Evolutionary conservation across 208 protist genomes (phyloP), one percentile per base, ranked within the genome.

Genomic region (Histomonas meleagridis): DNA sequence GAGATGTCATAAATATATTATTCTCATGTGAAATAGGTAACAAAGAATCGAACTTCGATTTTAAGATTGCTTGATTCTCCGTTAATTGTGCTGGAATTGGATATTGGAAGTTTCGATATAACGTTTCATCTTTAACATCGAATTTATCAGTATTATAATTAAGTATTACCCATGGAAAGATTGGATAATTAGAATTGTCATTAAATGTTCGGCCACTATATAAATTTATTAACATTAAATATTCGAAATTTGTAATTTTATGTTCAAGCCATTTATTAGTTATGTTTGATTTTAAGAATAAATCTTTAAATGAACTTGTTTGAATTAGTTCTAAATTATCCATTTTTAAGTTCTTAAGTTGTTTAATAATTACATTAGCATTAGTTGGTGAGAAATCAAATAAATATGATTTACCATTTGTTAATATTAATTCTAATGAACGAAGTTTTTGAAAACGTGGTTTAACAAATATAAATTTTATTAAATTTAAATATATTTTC

Each of bases 161-260:
- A 26, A 40, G 10, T 18, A 86, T 48, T 38, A 86, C 46, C 76
- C 76, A 86, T 86, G 76, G 76, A n/a, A 86, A 86, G 7, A 86
- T 86, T 51, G 76, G 76, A 86, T 86, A 86, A 18, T 51, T 51
- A 12, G 76, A 43, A 28, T 40, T 16, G 55, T 86, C 40, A 55
- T 46, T 23, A 49, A 86, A 86, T 12, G 46, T 38, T 57, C 76
- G 0, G 0, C 76, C 76, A 32, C 76, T n/a, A 49, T 57, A 86
- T 38, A 86, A 55, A 28, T 86, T 86, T 1, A 86, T n/a, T 53
- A 18, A 55, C 46, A 86, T 55, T 26, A 86, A 55, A 86, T 86
- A 86, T 32, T 86, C 76, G 26, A 86, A 86, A 55, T 86, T 86
- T 4, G 76, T 38, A 7, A 86, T 55, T 86, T 86, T n/a, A 26